Conservation (phyloP, 2,329 filamentous ascomycete genomes). For the Fusarium mexicanum region DNA sequence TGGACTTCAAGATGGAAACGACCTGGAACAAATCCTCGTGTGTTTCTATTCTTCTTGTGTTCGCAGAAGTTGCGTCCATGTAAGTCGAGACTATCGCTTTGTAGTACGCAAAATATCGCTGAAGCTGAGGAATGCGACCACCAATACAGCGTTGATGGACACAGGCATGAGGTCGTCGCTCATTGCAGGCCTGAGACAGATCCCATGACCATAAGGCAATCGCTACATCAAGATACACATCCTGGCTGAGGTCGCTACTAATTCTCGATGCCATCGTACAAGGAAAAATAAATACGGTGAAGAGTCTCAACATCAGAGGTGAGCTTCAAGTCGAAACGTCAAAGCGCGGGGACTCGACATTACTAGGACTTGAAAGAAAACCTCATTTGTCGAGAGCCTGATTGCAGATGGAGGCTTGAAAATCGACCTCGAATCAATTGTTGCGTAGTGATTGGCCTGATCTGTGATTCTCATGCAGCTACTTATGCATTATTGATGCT, state of each 20-base stretch:
- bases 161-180: not conserved
- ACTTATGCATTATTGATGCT: not conserved
- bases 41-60: rapidly evolving
- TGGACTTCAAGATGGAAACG: not conserved
- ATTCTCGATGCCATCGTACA: not conserved
- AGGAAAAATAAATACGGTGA: rapidly evolving
- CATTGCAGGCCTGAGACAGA: not conserved
- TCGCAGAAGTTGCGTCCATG: not conserved
- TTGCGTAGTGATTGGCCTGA: not conserved
- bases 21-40: not conserved
- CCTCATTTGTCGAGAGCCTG: not conserved
- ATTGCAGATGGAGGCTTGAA: not conserved
- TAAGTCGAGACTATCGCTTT: not conserved
- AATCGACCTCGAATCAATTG: not conserved
- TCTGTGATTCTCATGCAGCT: not conserved
- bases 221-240: not conserved
- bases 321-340: not conserved
- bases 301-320: not conserved
- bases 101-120: not conserved
- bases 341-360: not conserved
- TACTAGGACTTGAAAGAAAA: not conserved
- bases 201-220: not conserved
- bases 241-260: not conserved
- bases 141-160: not conserved
- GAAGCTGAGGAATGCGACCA: not conserved